A percentile compares a stretch with the other conserved stretches of the same genome.
phyloP scores from a whole-genome alignment of 2,329 filamentous ascomycete genomes.

The Microdochium paspali region DNA sequence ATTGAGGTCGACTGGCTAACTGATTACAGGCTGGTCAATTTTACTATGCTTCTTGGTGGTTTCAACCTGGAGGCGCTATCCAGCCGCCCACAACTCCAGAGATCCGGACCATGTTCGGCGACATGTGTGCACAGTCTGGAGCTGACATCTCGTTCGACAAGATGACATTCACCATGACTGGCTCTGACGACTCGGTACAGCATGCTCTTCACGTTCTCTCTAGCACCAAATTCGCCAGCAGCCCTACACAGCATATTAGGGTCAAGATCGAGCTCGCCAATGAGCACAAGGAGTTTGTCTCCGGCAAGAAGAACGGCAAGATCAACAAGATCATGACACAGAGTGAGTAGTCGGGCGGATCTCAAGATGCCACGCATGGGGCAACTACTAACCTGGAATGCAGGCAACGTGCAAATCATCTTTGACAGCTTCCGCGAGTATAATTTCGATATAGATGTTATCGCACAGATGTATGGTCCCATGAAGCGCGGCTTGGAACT shows the following conservation, averaged over 20 bases:
- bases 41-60: slow-evolving; percentile 94
- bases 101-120: slow-evolving; percentile 81
- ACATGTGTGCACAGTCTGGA: slow-evolving; percentile 93
- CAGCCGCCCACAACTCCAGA: slow-evolving; percentile 58
- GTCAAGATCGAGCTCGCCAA: slow-evolving; percentile 99
- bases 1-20: slow-evolving; percentile 4
- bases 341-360: slow-evolving; percentile 40
- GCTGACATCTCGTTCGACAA: slow-evolving; percentile 94
- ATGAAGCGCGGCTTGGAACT: slow-evolving; percentile 87
- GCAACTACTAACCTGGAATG: slow-evolving; percentile 10
- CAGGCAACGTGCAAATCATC: slow-evolving; percentile 92
- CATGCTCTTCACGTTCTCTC: slow-evolving; percentile 90
- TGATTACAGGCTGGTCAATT: slow-evolving; percentile 74
- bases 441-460: slow-evolving; percentile 99
- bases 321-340: slow-evolving; percentile 99
- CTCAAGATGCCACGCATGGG: slow-evolving; percentile 1
- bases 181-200: slow-evolving; percentile 93
- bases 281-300: slow-evolving; percentile 99
- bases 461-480: slow-evolving; percentile 83
- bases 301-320: slow-evolving; percentile 99
- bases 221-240: slow-evolving; percentile 79
- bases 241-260: slow-evolving; percentile 83
- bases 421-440: slow-evolving; percentile 99
- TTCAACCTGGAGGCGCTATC: slow-evolving; percentile 64
- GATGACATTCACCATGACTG: slow-evolving; percentile 85